Evolutionary conservation across 1,139 yeast species (phyloP).

Genomic region (Yamadazyma conglobata): DNA sequence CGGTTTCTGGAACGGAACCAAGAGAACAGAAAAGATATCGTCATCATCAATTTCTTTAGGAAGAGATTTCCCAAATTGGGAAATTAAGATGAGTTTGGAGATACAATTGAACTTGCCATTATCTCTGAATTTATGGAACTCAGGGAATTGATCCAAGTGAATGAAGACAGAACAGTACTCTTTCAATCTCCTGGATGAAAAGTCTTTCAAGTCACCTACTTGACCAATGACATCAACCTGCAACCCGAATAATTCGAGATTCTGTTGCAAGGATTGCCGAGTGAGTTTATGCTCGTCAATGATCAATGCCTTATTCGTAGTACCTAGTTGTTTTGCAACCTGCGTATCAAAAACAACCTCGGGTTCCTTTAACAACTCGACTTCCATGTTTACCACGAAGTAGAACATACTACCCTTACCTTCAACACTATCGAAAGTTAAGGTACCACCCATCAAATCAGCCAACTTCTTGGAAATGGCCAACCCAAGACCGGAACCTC

Average conservation of each 20-base stretch:
- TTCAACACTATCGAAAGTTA: constrained; percentile 49
- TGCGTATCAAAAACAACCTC: constrained; percentile 7
- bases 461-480: constrained; percentile 58
- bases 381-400: constrained; percentile 34
- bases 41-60: constrained; percentile 21
- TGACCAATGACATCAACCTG: constrained; percentile 18
- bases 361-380: constrained; percentile 18
- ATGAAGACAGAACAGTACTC: constrained; percentile 1
- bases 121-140: not conserved
- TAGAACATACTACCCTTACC: constrained; percentile 52
- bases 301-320: constrained; percentile 26
- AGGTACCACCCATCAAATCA: constrained; percentile 56
- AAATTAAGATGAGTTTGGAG: constrained; percentile 18
- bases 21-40: constrained; percentile 23
- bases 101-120: not conserved
- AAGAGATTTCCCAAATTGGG: constrained; percentile 29
- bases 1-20: constrained; percentile 44
- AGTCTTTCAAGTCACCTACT: not conserved
- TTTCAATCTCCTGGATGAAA: not conserved
- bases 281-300: constrained; percentile 32
- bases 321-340: constrained; percentile 7
- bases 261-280: constrained; percentile 28
- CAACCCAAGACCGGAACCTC: constrained; percentile 60
- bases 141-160: constrained; percentile 2
- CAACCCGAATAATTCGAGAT: constrained; percentile 32